Evolutionary conservation across 805 yeast genomes (phyloP).

Genomic region (Lachancea nothofagi): DNA sequence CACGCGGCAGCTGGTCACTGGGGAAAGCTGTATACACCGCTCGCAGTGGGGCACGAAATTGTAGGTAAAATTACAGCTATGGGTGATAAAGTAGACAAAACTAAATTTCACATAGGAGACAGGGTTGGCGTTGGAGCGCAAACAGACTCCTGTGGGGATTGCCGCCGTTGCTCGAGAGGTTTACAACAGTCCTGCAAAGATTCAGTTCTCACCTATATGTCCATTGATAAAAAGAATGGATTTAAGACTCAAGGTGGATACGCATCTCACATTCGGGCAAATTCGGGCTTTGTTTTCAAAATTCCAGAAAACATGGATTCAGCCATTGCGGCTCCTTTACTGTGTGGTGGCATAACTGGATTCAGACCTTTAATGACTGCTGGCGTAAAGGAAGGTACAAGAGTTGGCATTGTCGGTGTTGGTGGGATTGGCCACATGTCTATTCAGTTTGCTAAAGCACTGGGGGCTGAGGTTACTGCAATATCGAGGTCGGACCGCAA

Average conservation of each 20-base stretch:
- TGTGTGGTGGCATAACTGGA: conserved; percentile 54
- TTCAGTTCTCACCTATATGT: conserved; percentile 43
- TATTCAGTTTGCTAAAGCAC: conserved; percentile 43
- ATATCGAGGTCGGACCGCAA: conserved; percentile 41
- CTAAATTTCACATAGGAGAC: conserved; percentile 40
- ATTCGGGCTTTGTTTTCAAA: conserved; percentile 41
- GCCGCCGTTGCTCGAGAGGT: conserved; percentile 46
- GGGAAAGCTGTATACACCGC: conserved; percentile 19
- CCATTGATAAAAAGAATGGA: conserved; percentile 27
- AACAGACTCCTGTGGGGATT: conserved; percentile 48
- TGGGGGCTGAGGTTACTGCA: conserved; percentile 47
- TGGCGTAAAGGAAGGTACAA: conserved; percentile 31
- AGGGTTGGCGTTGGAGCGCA: conserved; percentile 72
- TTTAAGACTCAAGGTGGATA: conserved; percentile 42
- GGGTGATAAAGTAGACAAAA: conserved; percentile 41
- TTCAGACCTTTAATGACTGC: conserved; percentile 40
- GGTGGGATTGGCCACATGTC: conserved; percentile 45
- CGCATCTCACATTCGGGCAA: conserved; percentile 42
- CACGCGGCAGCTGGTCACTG: conserved; percentile 16
- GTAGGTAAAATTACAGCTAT: conserved; percentile 48
- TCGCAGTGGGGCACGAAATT: conserved; percentile 57
- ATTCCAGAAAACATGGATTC: conserved; percentile 44
- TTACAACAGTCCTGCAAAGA: conserved; percentile 49
- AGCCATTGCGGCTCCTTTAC: conserved; percentile 44
- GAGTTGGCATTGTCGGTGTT: conserved; percentile 41